Evolutionary conservation across 306 rosid species (phyloP).

Genomic region (Dalbergia cochinchinensis): DNA sequence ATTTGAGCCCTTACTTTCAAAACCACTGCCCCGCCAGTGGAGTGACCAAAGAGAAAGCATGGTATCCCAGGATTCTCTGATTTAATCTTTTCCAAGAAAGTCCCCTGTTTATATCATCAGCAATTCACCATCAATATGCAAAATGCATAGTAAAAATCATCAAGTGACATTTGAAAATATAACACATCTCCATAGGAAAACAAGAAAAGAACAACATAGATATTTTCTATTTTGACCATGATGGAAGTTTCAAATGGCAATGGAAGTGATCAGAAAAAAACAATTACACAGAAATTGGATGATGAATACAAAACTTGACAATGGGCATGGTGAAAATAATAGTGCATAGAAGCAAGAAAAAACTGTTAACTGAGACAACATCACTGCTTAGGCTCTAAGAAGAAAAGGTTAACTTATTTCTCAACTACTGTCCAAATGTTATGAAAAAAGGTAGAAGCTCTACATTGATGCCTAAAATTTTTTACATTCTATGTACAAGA

Average conservation of each 20-base stretch:
- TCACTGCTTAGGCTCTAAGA: background rate
- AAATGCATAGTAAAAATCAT: slow-evolving; percentile 21
- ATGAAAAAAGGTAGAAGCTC: slow-evolving; percentile 3
- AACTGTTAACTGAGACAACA: background rate
- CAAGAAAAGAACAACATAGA: slow-evolving; percentile 21
- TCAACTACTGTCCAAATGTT: slow-evolving; percentile 13
- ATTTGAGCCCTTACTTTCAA: slow-evolving; percentile 67
- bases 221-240: background rate
- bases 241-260: background rate
- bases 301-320: background rate
- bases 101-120: slow-evolving; percentile 61
- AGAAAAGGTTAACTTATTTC: slow-evolving; percentile 1
- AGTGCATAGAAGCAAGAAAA: background rate
- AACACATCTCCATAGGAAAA: background rate
- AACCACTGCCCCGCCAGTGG: slow-evolving; percentile 99
- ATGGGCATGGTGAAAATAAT: background rate
- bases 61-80: slow-evolving; percentile 92
- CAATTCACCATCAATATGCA: slow-evolving; percentile 26
- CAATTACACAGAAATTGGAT: background rate
- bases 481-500: background rate
- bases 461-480: background rate
- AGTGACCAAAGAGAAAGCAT: slow-evolving; percentile 97
- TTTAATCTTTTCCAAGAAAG: slow-evolving; percentile 85
- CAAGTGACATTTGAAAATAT: slow-evolving; percentile 21
- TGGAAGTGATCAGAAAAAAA: slow-evolving; percentile 11